These are phyloP conservation scores for Schoenoplectus triqueter DNA, from an alignment of 202 grass and related monocot genomes.

Conservation along the genomic window DNA sequence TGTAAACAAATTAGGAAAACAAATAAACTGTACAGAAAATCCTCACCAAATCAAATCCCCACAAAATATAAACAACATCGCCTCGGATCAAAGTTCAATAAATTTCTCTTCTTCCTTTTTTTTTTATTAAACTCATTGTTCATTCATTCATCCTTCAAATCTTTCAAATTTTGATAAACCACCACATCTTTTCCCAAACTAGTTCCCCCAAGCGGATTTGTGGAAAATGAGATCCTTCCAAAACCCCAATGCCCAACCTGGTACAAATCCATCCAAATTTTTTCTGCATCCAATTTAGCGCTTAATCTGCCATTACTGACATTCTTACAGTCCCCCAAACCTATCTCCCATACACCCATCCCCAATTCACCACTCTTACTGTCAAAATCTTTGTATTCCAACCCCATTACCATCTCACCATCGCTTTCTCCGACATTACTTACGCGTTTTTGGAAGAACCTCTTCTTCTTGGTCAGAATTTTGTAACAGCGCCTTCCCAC, in stretches of 20 bases:
- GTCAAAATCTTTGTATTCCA: conserved; percentile 10
- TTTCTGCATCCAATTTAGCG: conserved; percentile 43
- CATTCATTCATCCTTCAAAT: conserved; percentile 19
- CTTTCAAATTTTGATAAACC: conserved; percentile 38
- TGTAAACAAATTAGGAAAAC: neutral
- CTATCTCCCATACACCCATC: conserved; percentile 29
- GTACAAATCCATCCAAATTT: conserved; percentile 77
- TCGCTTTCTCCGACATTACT: conserved; percentile 24
- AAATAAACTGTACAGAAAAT: conserved; percentile 26
- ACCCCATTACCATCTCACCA: neutral
- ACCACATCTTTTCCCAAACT: conserved; percentile 13
- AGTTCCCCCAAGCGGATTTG: conserved; percentile 13
- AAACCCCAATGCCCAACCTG: conserved; percentile 84
- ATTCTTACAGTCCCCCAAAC: conserved; percentile 39
- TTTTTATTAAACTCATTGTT: conserved; percentile 5
- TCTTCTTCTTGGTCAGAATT: conserved; percentile 45
- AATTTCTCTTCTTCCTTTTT: neutral
- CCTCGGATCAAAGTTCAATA: neutral
- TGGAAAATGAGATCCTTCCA: conserved; percentile 80
- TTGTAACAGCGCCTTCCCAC: conserved; percentile 53
- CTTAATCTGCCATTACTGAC: conserved; percentile 38
- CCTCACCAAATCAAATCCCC: conserved; percentile 1
- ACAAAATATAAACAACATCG: conserved; percentile 26
- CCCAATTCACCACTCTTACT: conserved; percentile 35
- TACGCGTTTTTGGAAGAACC: conserved; percentile 52